Base-by-base conservation (phyloP, 345 rosid genomes). In the Litchi chinensis region DNA sequence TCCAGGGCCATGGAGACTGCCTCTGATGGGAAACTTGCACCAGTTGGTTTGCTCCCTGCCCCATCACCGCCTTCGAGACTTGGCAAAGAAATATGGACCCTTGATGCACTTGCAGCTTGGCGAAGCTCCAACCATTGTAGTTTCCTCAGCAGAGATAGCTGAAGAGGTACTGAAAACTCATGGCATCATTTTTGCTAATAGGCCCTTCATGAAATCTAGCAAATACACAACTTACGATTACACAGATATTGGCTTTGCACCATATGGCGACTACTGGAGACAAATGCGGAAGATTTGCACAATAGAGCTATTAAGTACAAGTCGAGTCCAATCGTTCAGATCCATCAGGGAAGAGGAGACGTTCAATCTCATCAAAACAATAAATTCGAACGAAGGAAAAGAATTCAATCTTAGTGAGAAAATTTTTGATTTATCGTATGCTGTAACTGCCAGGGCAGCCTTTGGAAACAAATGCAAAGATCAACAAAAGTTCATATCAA, bases 91-190 rank as follows among this genome's bases (percentile, higher is more conserved):
- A 70, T 59, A 80, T 62, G 88, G 87, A 13, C 74, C 78, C 43
- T 65, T 80, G 46, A 80, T 82, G 85, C 82, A 73, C 77, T 67
- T 85, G 41, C 80, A 74, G 67, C 75, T 85, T 28, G 85, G 87
- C 3, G 79, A 79, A 15, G 52, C 77, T 5, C 76, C 88, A 1
- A 78, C 84, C 22, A 32, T 81, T 4, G 82, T 83, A 37, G 40
- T 85, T 16, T 83, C 88, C 12, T 46, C 52, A 11, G 10, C 52
- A 11, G 12, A 46, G 12, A 5, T 2, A 46, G 52, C 52, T 83
- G 80, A 48, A 76, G 84, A 83, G 22, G 69, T 83, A 12, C 32
- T 83, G 15, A 75, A 73, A 79, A 71, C 80, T 10, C 84, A 85
- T 50, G 86, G 83, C 40, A 28, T 76, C 52, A 70, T 48, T 52